Conservation (phyloP, 2,329 filamentous ascomycete species). For the Fulvia fulva region DNA sequence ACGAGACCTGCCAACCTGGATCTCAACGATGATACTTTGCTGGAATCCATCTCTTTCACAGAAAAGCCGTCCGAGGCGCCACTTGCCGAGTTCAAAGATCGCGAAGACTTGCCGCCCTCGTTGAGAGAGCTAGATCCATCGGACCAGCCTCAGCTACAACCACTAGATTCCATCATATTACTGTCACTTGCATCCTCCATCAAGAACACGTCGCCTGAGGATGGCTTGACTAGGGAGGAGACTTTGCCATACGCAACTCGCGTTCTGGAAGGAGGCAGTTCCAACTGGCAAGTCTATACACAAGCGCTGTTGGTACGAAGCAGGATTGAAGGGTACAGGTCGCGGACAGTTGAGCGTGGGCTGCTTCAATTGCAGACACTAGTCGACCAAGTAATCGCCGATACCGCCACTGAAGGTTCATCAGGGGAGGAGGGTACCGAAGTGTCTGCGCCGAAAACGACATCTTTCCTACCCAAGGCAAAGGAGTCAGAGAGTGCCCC, state of each 20-base stretch:
- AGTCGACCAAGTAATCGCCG: conserved; percentile 89
- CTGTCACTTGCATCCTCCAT: conserved; percentile 77
- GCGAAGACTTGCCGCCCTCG: conserved; percentile 54
- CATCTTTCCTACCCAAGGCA: conserved; percentile 70
- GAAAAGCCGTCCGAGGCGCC: conserved; percentile 41
- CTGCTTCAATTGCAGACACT: conserved; percentile 91
- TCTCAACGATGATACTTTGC: conserved; percentile 86
- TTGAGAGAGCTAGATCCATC: conserved; percentile 68
- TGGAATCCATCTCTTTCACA: conserved; percentile 81
- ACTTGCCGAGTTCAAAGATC: conserved; percentile 41
- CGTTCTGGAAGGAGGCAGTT: conserved; percentile 81
- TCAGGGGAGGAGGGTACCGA: conserved; percentile 25
- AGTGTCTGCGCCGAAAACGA: conserved; percentile 52
- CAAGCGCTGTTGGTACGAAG: conserved; percentile 87
- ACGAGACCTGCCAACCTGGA: conserved; percentile 55
- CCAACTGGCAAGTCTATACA: conserved; percentile 97
- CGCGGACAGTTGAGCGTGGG: conserved; percentile 82
- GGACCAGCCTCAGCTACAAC: conserved; percentile 73
- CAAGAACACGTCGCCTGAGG: conserved; percentile 79
- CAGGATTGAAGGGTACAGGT: conserved; percentile 81
- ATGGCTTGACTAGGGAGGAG: conserved; percentile 87
- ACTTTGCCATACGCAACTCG: conserved; percentile 86
- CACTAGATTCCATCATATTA: conserved; percentile 85
- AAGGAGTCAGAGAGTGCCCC: conserved; percentile 75
- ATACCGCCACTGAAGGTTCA: conserved; percentile 51